Conservation (phyloP, 495 filamentous ascomycete genomes). For the Antarctomyces pellizariae region DNA sequence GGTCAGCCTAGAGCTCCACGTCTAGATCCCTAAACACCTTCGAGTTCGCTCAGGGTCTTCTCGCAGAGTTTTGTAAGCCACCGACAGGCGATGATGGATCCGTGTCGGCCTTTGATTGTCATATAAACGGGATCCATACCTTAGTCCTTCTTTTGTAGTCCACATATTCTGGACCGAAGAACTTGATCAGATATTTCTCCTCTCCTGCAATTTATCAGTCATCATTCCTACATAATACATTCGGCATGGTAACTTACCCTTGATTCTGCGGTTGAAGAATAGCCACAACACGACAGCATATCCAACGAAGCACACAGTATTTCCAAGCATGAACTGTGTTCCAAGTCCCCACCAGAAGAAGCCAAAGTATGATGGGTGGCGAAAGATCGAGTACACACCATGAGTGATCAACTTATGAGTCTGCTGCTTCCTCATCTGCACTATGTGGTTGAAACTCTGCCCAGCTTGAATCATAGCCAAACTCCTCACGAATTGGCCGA, state of each 20-base stretch:
- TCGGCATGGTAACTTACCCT: slow-evolving; percentile 22
- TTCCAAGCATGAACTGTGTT: slow-evolving; percentile 76
- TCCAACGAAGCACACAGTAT: slow-evolving; percentile 46
- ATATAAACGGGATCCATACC: slow-evolving; percentile 61
- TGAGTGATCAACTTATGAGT: slow-evolving; percentile 57
- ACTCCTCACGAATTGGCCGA: slow-evolving; percentile 52
- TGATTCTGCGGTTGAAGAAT: slow-evolving; percentile 58
- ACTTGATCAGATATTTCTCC: slow-evolving; percentile 49
- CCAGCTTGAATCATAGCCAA: slow-evolving; percentile 77
- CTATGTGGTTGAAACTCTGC: slow-evolving; percentile 74
- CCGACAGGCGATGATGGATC: no score
- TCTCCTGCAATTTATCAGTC: slow-evolving; percentile 26
- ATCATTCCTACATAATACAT: slow-evolving; percentile 1
- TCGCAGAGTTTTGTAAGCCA: not conserved
- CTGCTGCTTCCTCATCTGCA: slow-evolving; percentile 39
- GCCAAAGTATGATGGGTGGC: slow-evolving; percentile 88
- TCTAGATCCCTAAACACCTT: not conserved
- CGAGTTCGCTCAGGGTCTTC: not conserved
- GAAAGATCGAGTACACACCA: slow-evolving; percentile 36
- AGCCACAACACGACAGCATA: slow-evolving; percentile 59
- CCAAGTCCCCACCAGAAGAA: slow-evolving; percentile 98
- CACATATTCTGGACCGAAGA: slow-evolving; percentile 71
- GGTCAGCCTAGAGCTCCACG: not conserved
- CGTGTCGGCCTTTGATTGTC: no score
- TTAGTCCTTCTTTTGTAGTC: slow-evolving; percentile 38